Conservation (phyloP, 2,329 filamentous ascomycete species). For the Neopestalotiopsis sp. region DNA sequence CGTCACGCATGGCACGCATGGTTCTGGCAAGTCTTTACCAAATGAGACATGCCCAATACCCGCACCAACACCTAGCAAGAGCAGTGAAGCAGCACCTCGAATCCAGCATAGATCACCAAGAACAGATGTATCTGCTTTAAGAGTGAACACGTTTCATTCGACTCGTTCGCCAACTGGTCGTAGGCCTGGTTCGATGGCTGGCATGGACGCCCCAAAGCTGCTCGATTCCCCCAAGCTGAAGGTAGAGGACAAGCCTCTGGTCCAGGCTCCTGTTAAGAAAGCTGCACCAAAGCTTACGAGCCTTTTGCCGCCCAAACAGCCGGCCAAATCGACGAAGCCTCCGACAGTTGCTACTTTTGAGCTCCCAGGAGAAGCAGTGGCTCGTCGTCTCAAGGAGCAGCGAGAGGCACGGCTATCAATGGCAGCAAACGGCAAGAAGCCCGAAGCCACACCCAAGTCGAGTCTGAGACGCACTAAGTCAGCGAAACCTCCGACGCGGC, state of each 20-base stretch:
- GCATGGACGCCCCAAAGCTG: slow-evolving; percentile 37
- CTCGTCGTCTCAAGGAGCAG: slow-evolving; percentile 61
- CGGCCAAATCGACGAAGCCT: slow-evolving; percentile 57
- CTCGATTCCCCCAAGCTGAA: slow-evolving; percentile 34
- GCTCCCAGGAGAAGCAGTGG: slow-evolving; percentile 66
- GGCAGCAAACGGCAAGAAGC: slow-evolving; percentile 33
- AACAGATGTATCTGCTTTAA: slow-evolving; percentile 45
- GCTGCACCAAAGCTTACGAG: slow-evolving; percentile 40
- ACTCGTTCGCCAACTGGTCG: slow-evolving; percentile 41
- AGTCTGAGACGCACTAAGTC: slow-evolving; percentile 51
- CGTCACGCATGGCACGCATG: slow-evolving; percentile 24
- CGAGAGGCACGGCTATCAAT: slow-evolving; percentile 49
- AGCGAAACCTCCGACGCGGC: slow-evolving; percentile 55
- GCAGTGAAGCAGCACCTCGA: background rate
- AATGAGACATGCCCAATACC: background rate
- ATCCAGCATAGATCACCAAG: slow-evolving; percentile 16
- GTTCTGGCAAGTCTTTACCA: slow-evolving; percentile 19
- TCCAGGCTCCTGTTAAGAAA: slow-evolving; percentile 33
- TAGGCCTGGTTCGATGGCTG: slow-evolving; percentile 46
- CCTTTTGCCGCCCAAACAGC: slow-evolving; percentile 50
- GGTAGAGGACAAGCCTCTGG: slow-evolving; percentile 28
- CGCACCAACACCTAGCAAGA: background rate
- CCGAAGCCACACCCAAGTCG: slow-evolving; percentile 28
- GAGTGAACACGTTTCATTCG: slow-evolving; percentile 44
- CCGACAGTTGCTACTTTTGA: slow-evolving; percentile 63